Evolutionary conservation across 495 filamentous ascomycete genomes (phyloP), one percentile per base, ranked within the genome.

Genomic region (Penicillium verhagenii): DNA sequence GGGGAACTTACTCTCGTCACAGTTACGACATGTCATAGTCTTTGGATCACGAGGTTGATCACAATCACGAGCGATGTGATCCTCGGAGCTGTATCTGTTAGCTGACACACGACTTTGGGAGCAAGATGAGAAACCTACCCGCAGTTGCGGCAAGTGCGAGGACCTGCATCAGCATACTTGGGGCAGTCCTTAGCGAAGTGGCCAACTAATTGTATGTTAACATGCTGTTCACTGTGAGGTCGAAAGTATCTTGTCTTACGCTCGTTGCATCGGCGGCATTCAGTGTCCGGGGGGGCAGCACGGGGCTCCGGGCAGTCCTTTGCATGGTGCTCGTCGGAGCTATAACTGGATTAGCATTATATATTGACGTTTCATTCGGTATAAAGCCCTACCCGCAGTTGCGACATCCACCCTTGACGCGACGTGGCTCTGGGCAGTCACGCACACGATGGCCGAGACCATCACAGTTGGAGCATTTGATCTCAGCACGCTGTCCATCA

Each of bases 131-230:
- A 1, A 6, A 67, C 71, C 68, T 68, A 80, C 77, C 79, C 82
- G 63, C 86, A 89, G 67, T 88, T 89, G 51, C 76, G 86, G 61
- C 86, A 90, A 37, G 72, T 78, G 20, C 72, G 71, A 43, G 78
- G 70, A 9, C 38, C 43, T n/a, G 73, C 73, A 37, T 71, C 66
- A 18, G 14, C 45, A 24, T 8, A 21, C 25, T 65, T 76, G 26
- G 90, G 90, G 62, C 93, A 97, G 57, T 96, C 91, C 52, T 82
- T 82, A 3, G 88, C 82, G 69, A 92, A 94, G 59, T 96, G 93
- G 4, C 92, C 92, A 49, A 80, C 87, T 91, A 57, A 23, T 18
- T 54, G 39, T 53, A 60, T 52, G 26, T 42, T 38, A 47, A 35
- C 3, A 38, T 4, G 7, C 5, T 31, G 14, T 43, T 35, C 16